Evolutionary conservation across 345 rosid genomes (phyloP), one percentile per base, ranked within the genome.

Genomic region (Salix dunnii): DNA sequence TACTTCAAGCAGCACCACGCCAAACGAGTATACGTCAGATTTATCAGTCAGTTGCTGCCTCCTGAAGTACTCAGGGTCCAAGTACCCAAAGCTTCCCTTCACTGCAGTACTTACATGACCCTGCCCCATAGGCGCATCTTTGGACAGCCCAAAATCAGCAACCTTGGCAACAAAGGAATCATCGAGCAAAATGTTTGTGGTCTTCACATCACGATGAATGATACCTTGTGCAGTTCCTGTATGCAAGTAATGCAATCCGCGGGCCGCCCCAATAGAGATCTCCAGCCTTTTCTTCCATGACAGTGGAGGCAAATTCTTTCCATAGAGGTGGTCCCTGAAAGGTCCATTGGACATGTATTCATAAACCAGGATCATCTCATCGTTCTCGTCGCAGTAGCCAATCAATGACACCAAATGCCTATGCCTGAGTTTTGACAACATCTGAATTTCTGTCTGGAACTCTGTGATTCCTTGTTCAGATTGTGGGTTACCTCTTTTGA

Each of bases 181-280:
- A 4, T 92, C 97, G 2, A 92, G 95, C 71, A 92, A 76, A 70
- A 92, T 92, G 74, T 92, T 92, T 38, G 97, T 92, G 28, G 91
- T 89, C 83, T 92, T 92, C 21, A 92, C 97, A 72, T 92, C 97
- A 3, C 97, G 91, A 75, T 92, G 97, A 73, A 92, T 92, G 77
- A 92, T 92, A 43, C 97, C 97, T 76, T 92, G 97, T 40, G 97
- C 93, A n/a, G 97, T 90, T 20, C 97, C 97, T 0, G 97, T 92
- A 82, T 92, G 97, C 43, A 92, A 79, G 81, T 92, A 92, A 76
- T 92, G 97, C 76, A 90, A 90, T 62, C 97, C 97, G 0, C 94
- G 90, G 20, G 97, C 97, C 13, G 97, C 76, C 12, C 97, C 97
- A 27, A 92, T 92, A 77, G 83, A 84, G 72, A 92, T 90, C 87